Evolutionary conservation across 23 red algal species (phyloP), one percentile per base, ranked within the genome.

Genomic region (Gracilariopsis chorda): DNA sequence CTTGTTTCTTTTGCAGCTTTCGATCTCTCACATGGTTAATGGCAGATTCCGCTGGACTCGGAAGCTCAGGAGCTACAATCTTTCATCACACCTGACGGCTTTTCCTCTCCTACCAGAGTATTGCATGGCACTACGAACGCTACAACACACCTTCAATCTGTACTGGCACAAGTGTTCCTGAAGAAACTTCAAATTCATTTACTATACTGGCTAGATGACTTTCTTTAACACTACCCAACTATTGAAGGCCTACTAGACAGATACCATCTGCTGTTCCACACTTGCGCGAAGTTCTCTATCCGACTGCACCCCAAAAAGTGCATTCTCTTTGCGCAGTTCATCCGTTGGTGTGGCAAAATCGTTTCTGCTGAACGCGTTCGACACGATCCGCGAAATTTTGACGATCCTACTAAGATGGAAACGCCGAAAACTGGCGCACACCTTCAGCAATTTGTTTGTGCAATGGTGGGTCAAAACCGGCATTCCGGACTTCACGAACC

Each of bases 41-140:
- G 82, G 82, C 82, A 86, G 23, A 17, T 71, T 7, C 45, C 44
- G 28, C 43, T 51, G 7, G 60, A 67, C 30, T 13, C 28, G 23
- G 23, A 28, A 4, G 17, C 60, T 69, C 82, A 71, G 24, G 82
- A 51, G 35, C 23, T 51, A 19, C 82, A 86, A 32, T 86, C 63
- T 8, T 73, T 87, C 44, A 55, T 71, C 48, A 87, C 83, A 41
- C 39, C 63, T 2, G 60, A 73, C 63, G 83, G 64, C 61, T n/a
- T 87, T 3, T 53, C 20, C 29, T 63, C 62, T 1, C 62, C 83
- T 1, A 87, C 83, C 2, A 28, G 59, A 11, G 59, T 87, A n/a
- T n/a, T n/a, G n/a, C n/a, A n/a, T n/a, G n/a, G n/a, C n/a, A n/a
- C n/a, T n/a, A 63, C 16, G 25, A n/a, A n/a, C n/a, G n/a, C n/a